Evolutionary conservation across 805 yeast genomes (phyloP), one percentile per base, ranked within the genome.

Genomic region (Cephaloascus fragrans): DNA sequence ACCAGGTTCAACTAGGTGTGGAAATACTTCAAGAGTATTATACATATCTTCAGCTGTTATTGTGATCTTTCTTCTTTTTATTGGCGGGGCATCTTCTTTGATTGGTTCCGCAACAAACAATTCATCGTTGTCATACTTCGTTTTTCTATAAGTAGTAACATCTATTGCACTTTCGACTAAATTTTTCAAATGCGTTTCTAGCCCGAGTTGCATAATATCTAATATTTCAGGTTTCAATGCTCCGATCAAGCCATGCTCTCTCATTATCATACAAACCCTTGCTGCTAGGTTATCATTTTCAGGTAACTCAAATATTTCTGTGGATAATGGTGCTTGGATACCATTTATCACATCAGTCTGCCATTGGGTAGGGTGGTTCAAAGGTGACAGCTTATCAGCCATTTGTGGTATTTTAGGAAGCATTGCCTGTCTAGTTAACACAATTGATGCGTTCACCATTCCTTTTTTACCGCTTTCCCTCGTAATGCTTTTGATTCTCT

Each of bases 341-440:
- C 93, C 94, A 51, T 82, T 88, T 39, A 82, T 72, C 15, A 93
- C 85, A 53, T 93, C 97, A 56, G 89, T 96, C 18, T 94, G 86
- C 90, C 96, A 88, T 48, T 82, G 82, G 23, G 79, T 72, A 26
- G 85, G 72, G 47, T 74, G 20, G 64, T 70, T 39, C 63, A 69
- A 37, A 58, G 47, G 43, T 58, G 71, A 44, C 62, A 61, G 70
- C 41, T 59, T 62, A 39, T 67, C 75, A 40, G 71, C 73, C 32
- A 74, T 78, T 53, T 80, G 77, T 3, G 98, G 98, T 18, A 90
- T 79, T 50, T 83, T 84, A 1, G 97, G 97, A 37, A 82, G 67
- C 52, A 79, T 61, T 0, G 86, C 75, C 50, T 83, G 82, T 55
- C 90, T 68, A 1, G 86, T 80, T 51, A 80, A 70, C 1, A 85